Conservation (phyloP, 768 basidiomycete genomes). For the Xerocomellus chrysenteron region DNA sequence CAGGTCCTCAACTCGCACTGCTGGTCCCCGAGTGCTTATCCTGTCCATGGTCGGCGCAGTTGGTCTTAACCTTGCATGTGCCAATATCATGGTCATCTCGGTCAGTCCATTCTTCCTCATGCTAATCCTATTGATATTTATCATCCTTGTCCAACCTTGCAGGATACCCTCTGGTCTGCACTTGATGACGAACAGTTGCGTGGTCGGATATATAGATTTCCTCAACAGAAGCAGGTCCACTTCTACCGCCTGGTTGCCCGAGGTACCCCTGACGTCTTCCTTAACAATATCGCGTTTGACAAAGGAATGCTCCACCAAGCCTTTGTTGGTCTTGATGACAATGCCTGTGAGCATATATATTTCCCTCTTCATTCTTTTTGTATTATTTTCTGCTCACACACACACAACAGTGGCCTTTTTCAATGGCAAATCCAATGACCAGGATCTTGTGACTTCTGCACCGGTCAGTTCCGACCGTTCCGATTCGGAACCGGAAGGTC, state of each 20-base stretch:
- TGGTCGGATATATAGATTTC: conserved; percentile 11
- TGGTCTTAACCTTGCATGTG: conserved; percentile 4
- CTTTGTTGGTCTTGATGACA: background rate
- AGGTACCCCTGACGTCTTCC: conserved; percentile 15
- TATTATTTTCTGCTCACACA: too few relatives aligned
- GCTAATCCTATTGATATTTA: too few relatives aligned
- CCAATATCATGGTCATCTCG: conserved; percentile 12
- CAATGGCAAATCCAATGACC: too few relatives aligned
- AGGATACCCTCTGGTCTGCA: conserved; percentile 3
- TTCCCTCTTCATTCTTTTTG: too few relatives aligned
- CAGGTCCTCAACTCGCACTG: background rate
- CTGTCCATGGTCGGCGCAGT: conserved; percentile 16
- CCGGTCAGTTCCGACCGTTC: too few relatives aligned
- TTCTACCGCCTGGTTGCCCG: conserved; percentile 16
- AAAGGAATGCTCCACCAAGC: conserved; percentile 2
- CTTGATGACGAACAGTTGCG: conserved; percentile 20
- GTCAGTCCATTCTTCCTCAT: too few relatives aligned
- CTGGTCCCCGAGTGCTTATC: conserved; percentile 6
- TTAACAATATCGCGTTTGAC: conserved; percentile 26
- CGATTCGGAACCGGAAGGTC: too few relatives aligned
- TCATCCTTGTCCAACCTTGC: too few relatives aligned
- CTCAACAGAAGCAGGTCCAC: conserved; percentile 19
- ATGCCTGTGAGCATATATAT: too few relatives aligned
- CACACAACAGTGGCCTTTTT: too few relatives aligned
- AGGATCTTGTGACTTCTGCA: too few relatives aligned